phyloP scores from a whole-genome alignment of 2,329 filamentous ascomycete genomes.

The Ceratocystis smalleyi region DNA sequence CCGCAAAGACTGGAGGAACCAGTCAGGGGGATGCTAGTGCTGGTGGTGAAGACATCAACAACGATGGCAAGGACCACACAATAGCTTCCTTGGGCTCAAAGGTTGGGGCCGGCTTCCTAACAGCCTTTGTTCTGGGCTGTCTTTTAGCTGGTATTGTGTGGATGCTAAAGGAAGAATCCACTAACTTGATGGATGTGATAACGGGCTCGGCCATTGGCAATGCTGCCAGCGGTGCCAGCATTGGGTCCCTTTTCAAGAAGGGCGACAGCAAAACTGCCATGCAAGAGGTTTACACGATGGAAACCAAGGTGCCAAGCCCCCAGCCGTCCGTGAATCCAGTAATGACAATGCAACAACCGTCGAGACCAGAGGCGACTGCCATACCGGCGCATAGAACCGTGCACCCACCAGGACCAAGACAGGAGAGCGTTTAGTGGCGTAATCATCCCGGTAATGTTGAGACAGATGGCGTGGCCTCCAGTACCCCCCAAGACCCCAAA shows the following conservation, averaged over 20 bases:
- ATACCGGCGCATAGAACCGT: not conserved
- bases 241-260: not conserved
- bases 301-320: not conserved
- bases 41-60: slow-evolving; percentile 33
- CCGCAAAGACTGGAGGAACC: slow-evolving; percentile 41
- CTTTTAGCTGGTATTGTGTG: slow-evolving; percentile 39
- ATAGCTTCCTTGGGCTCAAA: slow-evolving; percentile 37
- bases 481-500: not conserved
- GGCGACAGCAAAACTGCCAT: not conserved
- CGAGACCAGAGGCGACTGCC: not conserved
- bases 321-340: not conserved
- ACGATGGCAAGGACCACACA: slow-evolving; percentile 21
- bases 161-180: slow-evolving; percentile 35
- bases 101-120: slow-evolving; percentile 52
- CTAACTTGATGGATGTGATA: not conserved
- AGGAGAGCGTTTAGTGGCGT: not conserved
- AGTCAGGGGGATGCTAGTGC: slow-evolving; percentile 33
- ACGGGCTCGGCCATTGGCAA: not conserved
- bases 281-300: not conserved
- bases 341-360: not conserved
- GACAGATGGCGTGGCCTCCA: not conserved
- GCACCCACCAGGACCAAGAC: not conserved
- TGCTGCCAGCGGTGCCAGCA: not conserved
- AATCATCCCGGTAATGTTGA: not conserved
- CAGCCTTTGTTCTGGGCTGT: slow-evolving; percentile 38